Conservation (phyloP, 306 rosid species). For the Ormosia semicastrata region DNA sequence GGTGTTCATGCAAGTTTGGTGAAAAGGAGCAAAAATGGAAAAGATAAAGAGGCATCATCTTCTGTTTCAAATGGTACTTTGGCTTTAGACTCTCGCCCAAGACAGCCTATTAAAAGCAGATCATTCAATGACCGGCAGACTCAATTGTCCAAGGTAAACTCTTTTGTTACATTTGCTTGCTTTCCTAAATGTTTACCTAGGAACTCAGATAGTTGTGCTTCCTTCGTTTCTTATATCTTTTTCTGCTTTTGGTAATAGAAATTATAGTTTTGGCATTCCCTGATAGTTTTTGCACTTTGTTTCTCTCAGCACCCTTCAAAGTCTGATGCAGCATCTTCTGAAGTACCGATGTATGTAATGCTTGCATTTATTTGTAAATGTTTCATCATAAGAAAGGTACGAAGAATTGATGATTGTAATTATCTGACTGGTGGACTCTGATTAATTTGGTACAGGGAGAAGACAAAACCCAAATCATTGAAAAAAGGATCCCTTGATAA, state of each 20-base stretch:
- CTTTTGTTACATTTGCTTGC: conserved; percentile 13
- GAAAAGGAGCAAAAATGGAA: conserved; percentile 63
- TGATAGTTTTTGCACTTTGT: conserved; percentile 32
- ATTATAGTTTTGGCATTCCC: conserved; percentile 21
- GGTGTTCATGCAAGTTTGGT: conserved; percentile 35
- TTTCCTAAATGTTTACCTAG: conserved; percentile 14
- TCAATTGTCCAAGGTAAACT: conserved; percentile 47
- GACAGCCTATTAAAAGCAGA: conserved; percentile 53
- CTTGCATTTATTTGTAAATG: conserved; percentile 18
- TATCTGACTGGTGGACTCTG: conserved; percentile 20
- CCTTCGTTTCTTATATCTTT: not conserved
- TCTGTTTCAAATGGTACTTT: conserved; percentile 61
- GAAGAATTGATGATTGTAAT: not conserved
- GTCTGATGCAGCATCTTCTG: conserved; percentile 57
- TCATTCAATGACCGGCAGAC: conserved; percentile 54
- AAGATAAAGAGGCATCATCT: conserved; percentile 49
- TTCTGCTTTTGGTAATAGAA: not conserved
- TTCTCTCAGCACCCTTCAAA: conserved; percentile 60
- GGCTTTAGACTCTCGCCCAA: conserved; percentile 42
- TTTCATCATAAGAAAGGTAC: not conserved
- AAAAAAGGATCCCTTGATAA: conserved; percentile 44
- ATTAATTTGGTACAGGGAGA: conserved; percentile 58
- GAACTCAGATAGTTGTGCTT: not conserved
- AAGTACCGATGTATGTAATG: conserved; percentile 54
- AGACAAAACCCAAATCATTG: conserved; percentile 50